Percentiles rank a stretch among this genome's conserved stretches.
These are phyloP conservation scores for Gaillardinia entomophila DNA, from an alignment of 805 yeast species.

Conservation along the genomic window DNA sequence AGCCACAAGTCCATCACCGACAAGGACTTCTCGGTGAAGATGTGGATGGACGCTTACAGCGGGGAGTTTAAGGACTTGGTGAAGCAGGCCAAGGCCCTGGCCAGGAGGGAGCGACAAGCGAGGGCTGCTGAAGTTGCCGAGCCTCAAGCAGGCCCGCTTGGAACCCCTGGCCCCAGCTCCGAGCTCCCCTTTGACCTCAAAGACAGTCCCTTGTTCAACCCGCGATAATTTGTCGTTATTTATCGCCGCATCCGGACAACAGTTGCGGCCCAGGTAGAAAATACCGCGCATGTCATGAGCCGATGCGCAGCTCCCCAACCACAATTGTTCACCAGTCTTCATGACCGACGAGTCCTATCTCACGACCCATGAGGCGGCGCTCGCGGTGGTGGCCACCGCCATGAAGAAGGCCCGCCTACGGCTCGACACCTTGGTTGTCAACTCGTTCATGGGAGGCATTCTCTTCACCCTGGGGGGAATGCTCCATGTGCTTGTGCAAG, in stretches of 20 bases:
- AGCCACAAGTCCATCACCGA: conserved; percentile 32
- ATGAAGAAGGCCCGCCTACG: conserved; percentile 76
- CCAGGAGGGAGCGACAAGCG: background rate
- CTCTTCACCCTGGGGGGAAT: conserved; percentile 70
- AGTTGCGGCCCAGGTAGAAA: background rate
- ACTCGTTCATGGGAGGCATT: conserved; percentile 65
- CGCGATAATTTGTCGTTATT: background rate
- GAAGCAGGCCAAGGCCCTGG: conserved; percentile 24
- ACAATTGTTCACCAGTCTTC: background rate
- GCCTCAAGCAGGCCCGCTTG: no score
- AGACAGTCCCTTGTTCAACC: background rate
- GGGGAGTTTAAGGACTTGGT: conserved; percentile 35
- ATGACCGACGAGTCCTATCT: conserved; percentile 40
- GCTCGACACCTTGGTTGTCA: conserved; percentile 52
- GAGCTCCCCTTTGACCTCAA: background rate
- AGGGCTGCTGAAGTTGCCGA: no score
- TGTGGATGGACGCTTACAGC: conserved; percentile 37
- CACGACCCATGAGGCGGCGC: conserved; percentile 75
- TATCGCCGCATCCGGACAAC: background rate
- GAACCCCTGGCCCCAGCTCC: background rate
- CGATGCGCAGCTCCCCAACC: background rate
- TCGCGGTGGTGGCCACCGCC: conserved; percentile 79
- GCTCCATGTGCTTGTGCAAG: conserved; percentile 53
- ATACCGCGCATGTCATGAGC: background rate
- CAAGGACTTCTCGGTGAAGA: conserved; percentile 40